Base-by-base conservation (phyloP, 1,284 basidiomycete genomes). In the Bjerkandera adusta region DNA sequence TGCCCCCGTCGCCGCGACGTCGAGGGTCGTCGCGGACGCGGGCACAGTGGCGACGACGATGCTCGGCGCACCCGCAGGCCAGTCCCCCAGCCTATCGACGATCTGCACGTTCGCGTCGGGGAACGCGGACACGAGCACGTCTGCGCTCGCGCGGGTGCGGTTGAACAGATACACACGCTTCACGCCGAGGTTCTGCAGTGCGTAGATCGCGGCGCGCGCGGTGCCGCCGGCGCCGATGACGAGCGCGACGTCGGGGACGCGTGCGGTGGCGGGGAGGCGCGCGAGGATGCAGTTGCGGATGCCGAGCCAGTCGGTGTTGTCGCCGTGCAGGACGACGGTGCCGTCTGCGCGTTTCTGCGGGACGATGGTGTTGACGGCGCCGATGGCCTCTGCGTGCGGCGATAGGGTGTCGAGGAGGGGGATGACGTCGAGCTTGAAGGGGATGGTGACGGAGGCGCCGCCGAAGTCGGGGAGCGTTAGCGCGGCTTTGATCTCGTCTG, bases 401-500 rank as follows among this genome's bases (percentile, higher is more conserved):
- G 92, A 89, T 29, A 97, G 69, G 35, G 71, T 68, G 56, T 92
- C 84, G 29, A 97, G 76, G 11, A 89, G 71, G 1, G 85, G 78
- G 40, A 97, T 90, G 54, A 97, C 76, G 49, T 92, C 86, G 34
- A 95, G 71, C 68, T 97, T 97, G 73, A 87, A 85, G 2, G 94
- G 94, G 53, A 97, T 96, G 4, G 97, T 99, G 20, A 98, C 93
- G 5, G 90, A 93, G 5, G 95, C 95, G 3, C 96, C 96, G 13
- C 96, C 96, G 67, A 98, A 99, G 45, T 85, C 80, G 0, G 81
- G 73, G 6, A 80, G 71, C 0, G 73, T 66, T 12, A 98, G 70
- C 1, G 84, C 73, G 0, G 75, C 68, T 56, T 78, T 77, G 53
- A 97, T 74, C 41, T 78, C 73, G 15, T 84, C 78, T 43, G 83